Percentiles rank a stretch among this genome's conserved stretches.
Evolutionary conservation across 768 basidiomycete species (phyloP).

Genomic region (Agrocybe praecox): DNA sequence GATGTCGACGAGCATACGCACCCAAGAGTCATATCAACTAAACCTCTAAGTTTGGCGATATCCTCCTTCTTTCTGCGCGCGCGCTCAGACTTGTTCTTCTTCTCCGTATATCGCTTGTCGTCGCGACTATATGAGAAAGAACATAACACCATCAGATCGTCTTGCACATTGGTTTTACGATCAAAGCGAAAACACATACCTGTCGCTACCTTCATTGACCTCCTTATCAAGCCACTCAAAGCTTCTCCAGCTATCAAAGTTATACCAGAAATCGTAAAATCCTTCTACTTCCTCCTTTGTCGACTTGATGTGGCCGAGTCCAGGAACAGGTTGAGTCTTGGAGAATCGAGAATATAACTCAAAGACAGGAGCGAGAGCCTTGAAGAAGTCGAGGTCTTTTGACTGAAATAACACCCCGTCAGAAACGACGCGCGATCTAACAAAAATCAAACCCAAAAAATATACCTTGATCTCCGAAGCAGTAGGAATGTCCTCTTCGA

Average conservation of each 20-base stretch:
- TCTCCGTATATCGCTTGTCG: constrained; percentile 98
- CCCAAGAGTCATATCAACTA: constrained; percentile 86
- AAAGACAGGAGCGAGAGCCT: constrained; percentile 78
- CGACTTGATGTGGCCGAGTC: constrained; percentile 70
- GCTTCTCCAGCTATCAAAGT: constrained; percentile 97
- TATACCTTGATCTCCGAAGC: constrained; percentile 59
- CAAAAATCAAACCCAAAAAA: neutral
- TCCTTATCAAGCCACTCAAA: constrained; percentile 99
- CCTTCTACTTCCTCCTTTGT: constrained; percentile 82
- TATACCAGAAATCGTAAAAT: constrained; percentile 99
- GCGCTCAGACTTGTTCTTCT: constrained; percentile 99
- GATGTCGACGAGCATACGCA: too few species aligned
- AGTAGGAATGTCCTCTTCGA: constrained; percentile 80
- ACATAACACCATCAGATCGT: neutral
- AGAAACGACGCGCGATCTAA: neutral
- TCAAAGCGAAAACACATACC: constrained; percentile 57
- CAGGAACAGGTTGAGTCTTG: constrained; percentile 78
- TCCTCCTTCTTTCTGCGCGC: constrained; percentile 97
- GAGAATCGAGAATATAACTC: constrained; percentile 94
- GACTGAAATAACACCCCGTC: constrained; percentile 4
- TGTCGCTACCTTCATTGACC: constrained; percentile 96
- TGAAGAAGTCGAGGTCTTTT: constrained; percentile 70
- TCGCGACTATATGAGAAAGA: constrained; percentile 65
- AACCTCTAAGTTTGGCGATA: constrained; percentile 80
- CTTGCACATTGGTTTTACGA: neutral